Percentiles rank a stretch among this genome's conserved stretches.
Conservation (phyloP, 192 early-diverging fungal genomes). For the Anaeromyces robustus region DNA sequence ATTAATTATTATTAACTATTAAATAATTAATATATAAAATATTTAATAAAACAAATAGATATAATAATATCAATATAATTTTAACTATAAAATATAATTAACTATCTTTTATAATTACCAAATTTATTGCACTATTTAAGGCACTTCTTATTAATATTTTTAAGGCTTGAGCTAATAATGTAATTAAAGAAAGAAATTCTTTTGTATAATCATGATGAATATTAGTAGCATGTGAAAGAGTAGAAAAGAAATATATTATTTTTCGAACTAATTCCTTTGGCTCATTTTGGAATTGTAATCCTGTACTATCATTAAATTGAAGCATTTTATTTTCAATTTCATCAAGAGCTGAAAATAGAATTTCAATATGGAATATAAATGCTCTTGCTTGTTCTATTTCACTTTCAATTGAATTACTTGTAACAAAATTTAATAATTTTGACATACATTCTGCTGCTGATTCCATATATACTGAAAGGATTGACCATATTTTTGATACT, state of each 20-base stretch:
- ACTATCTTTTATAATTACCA: constrained; percentile 29
- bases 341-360: constrained; percentile 77
- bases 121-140: constrained; percentile 65
- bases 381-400: constrained; percentile 64
- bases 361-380: constrained; percentile 85
- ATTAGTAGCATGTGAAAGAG: constrained; percentile 48
- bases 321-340: constrained; percentile 58
- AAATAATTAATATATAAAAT: too few species aligned
- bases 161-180: constrained; percentile 79
- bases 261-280: constrained; percentile 91
- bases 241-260: constrained; percentile 86
- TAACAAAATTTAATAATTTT: constrained; percentile 82
- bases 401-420: constrained; percentile 53
- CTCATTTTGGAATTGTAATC: constrained; percentile 49
- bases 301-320: constrained; percentile 42
- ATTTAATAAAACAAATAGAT: too few species aligned
- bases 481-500: constrained; percentile 76
- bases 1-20: too few species aligned
- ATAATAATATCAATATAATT: too few species aligned
- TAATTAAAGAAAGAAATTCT: constrained; percentile 77
- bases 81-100: constrained; percentile 4
- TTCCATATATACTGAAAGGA: constrained; percentile 89
- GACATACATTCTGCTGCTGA: constrained; percentile 87
- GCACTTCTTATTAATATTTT: constrained; percentile 82
- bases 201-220: constrained; percentile 38